Percentiles rank a stretch among this genome's conserved stretches.
Evolutionary conservation across 192 early-diverging fungal species (phyloP).

Genomic region (Gryganskiella cystojenkinii): DNA sequence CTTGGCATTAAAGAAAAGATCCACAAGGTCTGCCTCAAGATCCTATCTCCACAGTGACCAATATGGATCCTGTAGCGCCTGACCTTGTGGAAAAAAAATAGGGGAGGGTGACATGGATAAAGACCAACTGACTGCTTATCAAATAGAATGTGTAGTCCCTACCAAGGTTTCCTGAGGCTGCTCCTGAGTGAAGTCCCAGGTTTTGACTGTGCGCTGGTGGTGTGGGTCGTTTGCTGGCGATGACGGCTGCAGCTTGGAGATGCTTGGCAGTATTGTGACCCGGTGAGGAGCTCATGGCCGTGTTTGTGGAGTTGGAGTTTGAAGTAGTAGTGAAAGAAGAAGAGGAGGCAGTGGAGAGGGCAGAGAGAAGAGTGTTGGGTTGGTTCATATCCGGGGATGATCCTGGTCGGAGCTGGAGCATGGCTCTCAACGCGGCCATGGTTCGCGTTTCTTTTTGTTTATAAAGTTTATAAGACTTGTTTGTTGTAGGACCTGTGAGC

Average conservation of each 20-base stretch:
- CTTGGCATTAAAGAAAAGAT: background rate
- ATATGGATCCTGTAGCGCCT: too few species aligned
- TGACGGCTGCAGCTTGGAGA: background rate
- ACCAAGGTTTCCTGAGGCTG: constrained; percentile 67
- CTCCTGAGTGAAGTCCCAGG: constrained; percentile 60
- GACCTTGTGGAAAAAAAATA: too few species aligned
- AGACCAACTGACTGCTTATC: too few species aligned
- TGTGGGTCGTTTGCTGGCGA: background rate
- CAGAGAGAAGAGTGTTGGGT: background rate
- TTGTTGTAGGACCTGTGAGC: too few species aligned
- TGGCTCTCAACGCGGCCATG: constrained; percentile 42
- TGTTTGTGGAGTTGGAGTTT: background rate
- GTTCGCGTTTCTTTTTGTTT: too few species aligned
- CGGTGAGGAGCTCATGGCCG: background rate
- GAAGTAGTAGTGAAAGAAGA: background rate
- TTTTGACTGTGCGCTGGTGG: constrained; percentile 24
- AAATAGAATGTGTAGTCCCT: too few species aligned
- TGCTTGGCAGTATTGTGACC: background rate
- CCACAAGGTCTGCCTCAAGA: too few species aligned
- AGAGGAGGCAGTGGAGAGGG: background rate
- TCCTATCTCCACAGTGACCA: too few species aligned
- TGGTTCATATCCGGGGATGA: background rate
- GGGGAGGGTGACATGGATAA: too few species aligned
- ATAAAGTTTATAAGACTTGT: too few species aligned
- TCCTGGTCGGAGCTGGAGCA: constrained; percentile 45